Evolutionary conservation across 352 stramenopile genomes (phyloP).

Genomic region (Blastocystis sp.): DNA sequence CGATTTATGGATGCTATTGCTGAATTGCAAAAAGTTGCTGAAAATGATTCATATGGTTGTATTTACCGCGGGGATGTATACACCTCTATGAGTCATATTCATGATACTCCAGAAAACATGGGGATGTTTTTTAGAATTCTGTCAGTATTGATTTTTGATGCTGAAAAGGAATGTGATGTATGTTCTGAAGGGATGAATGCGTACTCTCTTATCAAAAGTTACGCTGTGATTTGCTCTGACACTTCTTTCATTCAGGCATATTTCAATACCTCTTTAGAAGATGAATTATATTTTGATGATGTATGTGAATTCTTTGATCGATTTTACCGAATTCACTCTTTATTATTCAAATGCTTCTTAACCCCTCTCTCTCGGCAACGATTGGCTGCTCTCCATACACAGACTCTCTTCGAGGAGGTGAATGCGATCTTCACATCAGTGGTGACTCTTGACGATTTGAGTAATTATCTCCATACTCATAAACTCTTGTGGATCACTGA

Average conservation of each 20-base stretch:
- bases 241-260: background rate
- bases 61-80: constrained; percentile 26
- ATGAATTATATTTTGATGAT: background rate
- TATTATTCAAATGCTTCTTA: background rate
- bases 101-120: background rate
- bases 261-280: background rate
- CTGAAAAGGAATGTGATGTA: background rate
- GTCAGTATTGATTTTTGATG: background rate
- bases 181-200: background rate
- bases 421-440: background rate
- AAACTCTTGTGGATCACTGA: background rate
- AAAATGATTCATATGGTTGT: background rate
- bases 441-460: background rate
- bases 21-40: background rate
- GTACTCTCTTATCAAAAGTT: background rate
- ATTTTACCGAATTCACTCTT: background rate
- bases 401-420: background rate
- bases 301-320: background rate
- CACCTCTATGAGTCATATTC: background rate
- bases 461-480: background rate
- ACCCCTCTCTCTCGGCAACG: background rate
- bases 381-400: background rate
- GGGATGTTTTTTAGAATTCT: background rate
- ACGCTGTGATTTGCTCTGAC: background rate
- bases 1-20: background rate